Evolutionary conservation across 2,329 filamentous ascomycete species (phyloP), one percentile per base, ranked within the genome.

Genomic region (Cordyceps cateniannulata): DNA sequence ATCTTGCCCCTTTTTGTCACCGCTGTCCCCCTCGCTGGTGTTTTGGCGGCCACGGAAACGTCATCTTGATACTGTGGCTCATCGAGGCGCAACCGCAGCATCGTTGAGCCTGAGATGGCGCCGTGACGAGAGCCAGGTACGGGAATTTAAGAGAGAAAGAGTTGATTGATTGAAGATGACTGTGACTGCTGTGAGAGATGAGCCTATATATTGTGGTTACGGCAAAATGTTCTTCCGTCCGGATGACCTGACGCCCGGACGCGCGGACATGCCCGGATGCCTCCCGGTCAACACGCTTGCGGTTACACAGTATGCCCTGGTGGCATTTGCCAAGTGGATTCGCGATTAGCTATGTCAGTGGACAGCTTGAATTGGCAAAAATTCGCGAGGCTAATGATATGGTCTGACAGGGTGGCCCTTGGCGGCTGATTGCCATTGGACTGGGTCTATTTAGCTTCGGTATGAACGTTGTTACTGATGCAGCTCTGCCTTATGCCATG

Each of bases 21-120:
- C 0, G 71, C 72, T 10, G 51, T 76, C n/a, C 0, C 62, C 76
- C 4, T 76, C 75, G 1, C 66, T 67, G 1, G 14, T 76, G n/a
- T 2, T 73, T 75, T 32, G 72, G 72, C 1, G 75, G 75, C 0
- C 67, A 70, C 1, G 40, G 77, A 1, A 71, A 71, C 1, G 76
- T 79, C 62, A 67, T 68, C 64, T 69, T 70, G 1, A 73, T 77
- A 27, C 25, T 75, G 5, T 68, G 66, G 44, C 67, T 76, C 12
- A 66, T n/a, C 76, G 0, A 69, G 68, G 20, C 68, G 72, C 0
- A 77, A 77, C 10, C 68, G 69, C 1, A 75, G 75, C 7, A 69
- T 75, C 35, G 77, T 74, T 49, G 76, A 78, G 62, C 76, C 76
- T 0, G 76, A 78, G 58, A 77, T 77, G 70, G n/a, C n/a, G n/a